Evolutionary conservation across 1,284 basidiomycete genomes (phyloP).

Genomic region (Heterobasidion irregulare): DNA sequence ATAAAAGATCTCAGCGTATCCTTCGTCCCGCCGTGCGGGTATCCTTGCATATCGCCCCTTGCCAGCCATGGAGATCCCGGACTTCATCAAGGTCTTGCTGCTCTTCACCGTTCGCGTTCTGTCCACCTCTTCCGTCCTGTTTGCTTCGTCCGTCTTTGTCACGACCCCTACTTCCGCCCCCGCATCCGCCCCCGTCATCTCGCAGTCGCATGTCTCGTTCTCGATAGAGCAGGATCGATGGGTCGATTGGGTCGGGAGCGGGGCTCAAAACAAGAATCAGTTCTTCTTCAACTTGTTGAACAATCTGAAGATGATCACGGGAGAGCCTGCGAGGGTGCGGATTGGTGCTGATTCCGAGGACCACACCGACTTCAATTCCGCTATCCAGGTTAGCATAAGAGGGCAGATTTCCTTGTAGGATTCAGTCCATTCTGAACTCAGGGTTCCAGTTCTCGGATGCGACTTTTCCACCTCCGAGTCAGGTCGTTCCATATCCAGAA

Average conservation of each 20-base stretch:
- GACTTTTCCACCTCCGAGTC: constrained; percentile 39
- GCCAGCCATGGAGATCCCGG: no score
- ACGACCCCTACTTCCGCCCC: constrained; percentile 13
- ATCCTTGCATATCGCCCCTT: no score
- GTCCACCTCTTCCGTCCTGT: no score
- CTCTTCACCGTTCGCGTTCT: no score
- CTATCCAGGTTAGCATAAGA: constrained; percentile 26
- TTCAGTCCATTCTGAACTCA: no score
- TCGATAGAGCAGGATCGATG: constrained; percentile 64
- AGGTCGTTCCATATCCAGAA: constrained; percentile 53
- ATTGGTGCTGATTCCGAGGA: constrained; percentile 62
- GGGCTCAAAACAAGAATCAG: constrained; percentile 29
- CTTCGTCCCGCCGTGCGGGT: no score
- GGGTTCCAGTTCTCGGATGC: constrained; percentile 27
- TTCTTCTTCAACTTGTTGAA: constrained; percentile 51
- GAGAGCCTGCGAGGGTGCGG: constrained; percentile 47
- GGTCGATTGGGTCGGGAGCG: constrained; percentile 52
- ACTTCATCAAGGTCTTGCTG: no score
- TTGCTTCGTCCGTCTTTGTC: no score
- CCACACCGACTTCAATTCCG: constrained; percentile 43
- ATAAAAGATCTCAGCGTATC: no score
- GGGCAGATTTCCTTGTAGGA: not conserved
- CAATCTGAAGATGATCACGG: constrained; percentile 45
- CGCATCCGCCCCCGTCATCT: constrained; percentile 20
- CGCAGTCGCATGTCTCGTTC: constrained; percentile 44